These are phyloP conservation scores for Acanthamoeba quina DNA, from an alignment of 208 protist species.

Conservation along the genomic window DNA sequence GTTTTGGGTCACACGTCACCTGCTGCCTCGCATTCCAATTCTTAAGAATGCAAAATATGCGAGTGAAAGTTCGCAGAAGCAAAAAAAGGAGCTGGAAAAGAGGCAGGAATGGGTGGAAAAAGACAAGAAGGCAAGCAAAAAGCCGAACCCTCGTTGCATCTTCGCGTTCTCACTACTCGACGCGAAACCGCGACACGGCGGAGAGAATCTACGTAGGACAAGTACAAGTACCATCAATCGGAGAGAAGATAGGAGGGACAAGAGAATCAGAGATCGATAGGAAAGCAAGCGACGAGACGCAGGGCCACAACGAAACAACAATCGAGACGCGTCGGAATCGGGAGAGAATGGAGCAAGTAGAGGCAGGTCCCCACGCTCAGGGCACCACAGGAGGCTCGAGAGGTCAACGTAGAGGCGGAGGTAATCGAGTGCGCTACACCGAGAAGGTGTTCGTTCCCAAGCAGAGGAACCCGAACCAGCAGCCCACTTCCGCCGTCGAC, in stretches of 20 bases:
- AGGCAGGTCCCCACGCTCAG: not conserved
- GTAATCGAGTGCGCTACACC: constrained; percentile 3
- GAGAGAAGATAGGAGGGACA: not conserved
- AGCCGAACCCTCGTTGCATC: not conserved
- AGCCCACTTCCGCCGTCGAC: not conserved
- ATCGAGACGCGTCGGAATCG: not conserved
- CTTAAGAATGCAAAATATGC: too few species aligned
- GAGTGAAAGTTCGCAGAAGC: not conserved
- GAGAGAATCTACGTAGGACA: too few species aligned
- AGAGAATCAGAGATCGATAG: not conserved
- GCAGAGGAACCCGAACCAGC: not conserved
- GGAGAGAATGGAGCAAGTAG: not conserved
- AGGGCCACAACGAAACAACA: not conserved
- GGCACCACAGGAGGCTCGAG: not conserved
- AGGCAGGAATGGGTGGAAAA: not conserved
- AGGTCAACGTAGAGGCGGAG: not conserved
- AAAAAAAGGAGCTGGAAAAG: not conserved
- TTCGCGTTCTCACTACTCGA: not conserved
- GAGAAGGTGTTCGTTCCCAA: constrained; percentile 7
- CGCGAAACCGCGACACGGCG: too few species aligned
- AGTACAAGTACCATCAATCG: too few species aligned
- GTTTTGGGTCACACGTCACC: too few species aligned
- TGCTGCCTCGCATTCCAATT: too few species aligned
- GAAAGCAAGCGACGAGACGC: not conserved
- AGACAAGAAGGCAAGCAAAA: not conserved